phyloP scores from a whole-genome alignment of 108 stramenopile species.

The Poteriospumella lacustris region DNA sequence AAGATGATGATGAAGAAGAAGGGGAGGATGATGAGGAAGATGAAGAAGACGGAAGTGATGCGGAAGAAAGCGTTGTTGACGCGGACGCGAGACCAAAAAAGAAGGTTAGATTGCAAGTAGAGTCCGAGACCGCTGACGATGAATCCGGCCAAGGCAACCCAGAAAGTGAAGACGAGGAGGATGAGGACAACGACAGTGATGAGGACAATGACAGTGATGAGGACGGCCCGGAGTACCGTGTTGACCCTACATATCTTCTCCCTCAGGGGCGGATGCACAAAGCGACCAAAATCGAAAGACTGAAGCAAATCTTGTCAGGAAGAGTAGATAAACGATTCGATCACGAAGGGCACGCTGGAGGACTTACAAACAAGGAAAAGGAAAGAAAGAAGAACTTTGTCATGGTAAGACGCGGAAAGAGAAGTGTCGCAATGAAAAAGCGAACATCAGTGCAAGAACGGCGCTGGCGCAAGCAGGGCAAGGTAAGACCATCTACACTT shows the following conservation, averaged over 20 bases:
- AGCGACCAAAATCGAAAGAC: conserved; percentile 1
- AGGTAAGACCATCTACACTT: background rate
- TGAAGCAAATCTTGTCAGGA: background rate
- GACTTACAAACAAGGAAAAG: conserved; percentile 27
- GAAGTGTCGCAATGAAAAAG: background rate
- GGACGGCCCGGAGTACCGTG: conserved; percentile 15
- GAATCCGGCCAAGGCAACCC: conserved; percentile 3
- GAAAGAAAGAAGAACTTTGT: conserved; percentile 24
- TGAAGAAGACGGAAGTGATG: conserved; percentile 31
- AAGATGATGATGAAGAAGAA: conserved; percentile 49
- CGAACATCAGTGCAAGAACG: background rate
- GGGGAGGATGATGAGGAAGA: conserved; percentile 34
- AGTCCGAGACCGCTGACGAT: background rate
- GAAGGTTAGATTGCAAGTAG: conserved; percentile 21
- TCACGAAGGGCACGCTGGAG: conserved; percentile 16
- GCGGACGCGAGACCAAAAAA: no score
- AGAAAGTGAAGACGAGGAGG: conserved; percentile 28
- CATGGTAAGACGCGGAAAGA: conserved; percentile 22
- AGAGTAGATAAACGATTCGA: conserved; percentile 13
- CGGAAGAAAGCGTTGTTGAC: background rate
- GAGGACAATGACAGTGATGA: conserved; percentile 36
- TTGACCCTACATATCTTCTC: conserved; percentile 27
- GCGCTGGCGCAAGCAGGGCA: background rate
- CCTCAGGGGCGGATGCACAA: background rate
- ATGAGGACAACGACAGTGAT: conserved; percentile 22